phyloP scores from a whole-genome alignment of 345 rosid genomes.

The Carallia pectinifolia region DNA sequence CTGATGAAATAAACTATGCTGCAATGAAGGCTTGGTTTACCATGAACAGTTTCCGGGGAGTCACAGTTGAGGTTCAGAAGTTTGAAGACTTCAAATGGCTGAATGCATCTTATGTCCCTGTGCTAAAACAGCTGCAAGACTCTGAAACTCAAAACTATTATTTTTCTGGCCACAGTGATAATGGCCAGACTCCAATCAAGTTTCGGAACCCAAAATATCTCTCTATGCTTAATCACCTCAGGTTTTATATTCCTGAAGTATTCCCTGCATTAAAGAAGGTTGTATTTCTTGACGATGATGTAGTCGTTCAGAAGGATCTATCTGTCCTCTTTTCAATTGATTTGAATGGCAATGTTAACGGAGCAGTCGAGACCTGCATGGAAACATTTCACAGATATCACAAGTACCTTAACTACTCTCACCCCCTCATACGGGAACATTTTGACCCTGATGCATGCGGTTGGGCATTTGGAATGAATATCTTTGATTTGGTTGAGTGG shows the following conservation, averaged over 20 bases:
- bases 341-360: slow-evolving; percentile 77
- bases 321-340: slow-evolving; percentile 45
- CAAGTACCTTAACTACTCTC: slow-evolving; percentile 37
- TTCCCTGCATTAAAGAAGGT: slow-evolving; percentile 77
- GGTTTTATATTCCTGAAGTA: slow-evolving; percentile 90
- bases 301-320: slow-evolving; percentile 55
- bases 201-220: slow-evolving; percentile 90
- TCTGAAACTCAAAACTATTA: slow-evolving; percentile 87
- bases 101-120: slow-evolving; percentile 91
- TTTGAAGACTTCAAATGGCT: slow-evolving; percentile 90
- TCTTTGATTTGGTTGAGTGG: slow-evolving; percentile 87
- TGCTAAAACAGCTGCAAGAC: slow-evolving; percentile 92
- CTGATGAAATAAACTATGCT: slow-evolving; percentile 77
- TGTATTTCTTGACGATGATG: slow-evolving; percentile 88
- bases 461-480: slow-evolving; percentile 97
- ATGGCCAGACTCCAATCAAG: slow-evolving; percentile 75
- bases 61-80: slow-evolving; percentile 79
- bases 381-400: slow-evolving; percentile 86
- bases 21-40: slow-evolving; percentile 91
- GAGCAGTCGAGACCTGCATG: slow-evolving; percentile 99
- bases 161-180: slow-evolving; percentile 73
- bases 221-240: slow-evolving; percentile 85
- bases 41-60: slow-evolving; percentile 62
- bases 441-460: slow-evolving; percentile 98
- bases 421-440: slow-evolving; percentile 77